Evolutionary conservation across 2,329 filamentous ascomycete genomes (phyloP).

Genomic region (Sphaerulina musiva): DNA sequence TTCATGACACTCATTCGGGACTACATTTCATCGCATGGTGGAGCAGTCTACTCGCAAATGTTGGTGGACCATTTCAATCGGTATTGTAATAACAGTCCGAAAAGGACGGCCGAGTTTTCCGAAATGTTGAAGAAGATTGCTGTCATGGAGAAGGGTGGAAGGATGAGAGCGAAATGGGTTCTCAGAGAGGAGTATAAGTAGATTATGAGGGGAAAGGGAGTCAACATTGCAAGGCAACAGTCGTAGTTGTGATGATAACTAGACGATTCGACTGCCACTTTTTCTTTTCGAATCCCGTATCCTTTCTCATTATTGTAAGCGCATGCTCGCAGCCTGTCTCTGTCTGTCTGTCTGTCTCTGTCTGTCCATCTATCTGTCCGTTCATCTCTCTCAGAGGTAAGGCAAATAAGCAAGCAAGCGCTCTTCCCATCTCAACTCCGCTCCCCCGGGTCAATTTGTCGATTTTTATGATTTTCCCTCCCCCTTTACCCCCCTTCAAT

Average conservation of each 20-base stretch:
- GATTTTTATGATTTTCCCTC: too few species aligned
- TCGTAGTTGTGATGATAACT: background rate
- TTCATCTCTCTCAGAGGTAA: too few species aligned
- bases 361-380: too few species aligned
- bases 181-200: slow-evolving; percentile 50
- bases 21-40: slow-evolving; percentile 72
- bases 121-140: slow-evolving; percentile 72
- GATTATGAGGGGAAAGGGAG: background rate
- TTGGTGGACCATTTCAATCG: slow-evolving; percentile 85
- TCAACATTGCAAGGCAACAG: background rate
- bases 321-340: too few species aligned
- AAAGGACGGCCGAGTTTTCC: slow-evolving; percentile 73
- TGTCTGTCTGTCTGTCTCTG: too few species aligned
- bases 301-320: too few species aligned
- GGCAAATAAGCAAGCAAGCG: too few species aligned
- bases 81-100: slow-evolving; percentile 61
- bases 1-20: slow-evolving; percentile 58
- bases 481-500: too few species aligned
- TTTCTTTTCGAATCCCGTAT: too few species aligned
- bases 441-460: too few species aligned
- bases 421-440: too few species aligned
- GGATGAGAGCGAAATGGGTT: slow-evolving; percentile 51
- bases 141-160: slow-evolving; percentile 52
- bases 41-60: slow-evolving; percentile 73
- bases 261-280: too few species aligned